Percentiles rank a stretch among this genome's conserved stretches.
phyloP scores from a whole-genome alignment of 345 rosid genomes.

The Populus ilicifolia region DNA sequence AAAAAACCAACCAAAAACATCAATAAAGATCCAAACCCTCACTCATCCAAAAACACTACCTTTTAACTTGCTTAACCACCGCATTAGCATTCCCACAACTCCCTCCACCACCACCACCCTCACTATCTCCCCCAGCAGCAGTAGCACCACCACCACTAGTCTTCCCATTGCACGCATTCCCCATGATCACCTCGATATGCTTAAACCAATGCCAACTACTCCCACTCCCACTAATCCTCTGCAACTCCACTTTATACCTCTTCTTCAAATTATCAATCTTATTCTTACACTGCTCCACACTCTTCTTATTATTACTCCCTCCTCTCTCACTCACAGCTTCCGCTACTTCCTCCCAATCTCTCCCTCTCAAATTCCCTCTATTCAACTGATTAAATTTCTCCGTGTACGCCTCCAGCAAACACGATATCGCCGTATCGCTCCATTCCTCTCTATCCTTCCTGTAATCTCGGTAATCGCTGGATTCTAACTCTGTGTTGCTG shows the following conservation, averaged over 20 bases:
- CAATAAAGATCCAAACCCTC: background rate
- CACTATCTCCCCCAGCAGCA: slow-evolving; percentile 7
- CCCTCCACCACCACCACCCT: slow-evolving; percentile 11
- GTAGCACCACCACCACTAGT: slow-evolving; percentile 4
- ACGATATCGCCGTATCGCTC: slow-evolving; percentile 80
- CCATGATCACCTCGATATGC: slow-evolving; percentile 69
- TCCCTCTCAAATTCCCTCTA: slow-evolving; percentile 76
- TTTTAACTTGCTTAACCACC: slow-evolving; percentile 16
- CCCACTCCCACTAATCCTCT: slow-evolving; percentile 56
- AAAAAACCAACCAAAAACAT: background rate
- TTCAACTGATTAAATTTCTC: slow-evolving; percentile 78
- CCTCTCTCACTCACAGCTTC: slow-evolving; percentile 67
- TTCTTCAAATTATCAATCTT: slow-evolving; percentile 90
- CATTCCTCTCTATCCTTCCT: slow-evolving; percentile 93
- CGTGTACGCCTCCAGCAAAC: slow-evolving; percentile 72
- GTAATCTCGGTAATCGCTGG: slow-evolving; percentile 33
- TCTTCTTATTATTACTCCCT: slow-evolving; percentile 51
- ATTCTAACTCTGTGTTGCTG: background rate
- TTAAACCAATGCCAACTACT: slow-evolving; percentile 96
- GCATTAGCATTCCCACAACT: slow-evolving; percentile 4
- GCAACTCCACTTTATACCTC: slow-evolving; percentile 79
- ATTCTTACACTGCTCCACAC: slow-evolving; percentile 75
- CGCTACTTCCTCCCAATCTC: slow-evolving; percentile 98
- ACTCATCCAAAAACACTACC: slow-evolving; percentile 9
- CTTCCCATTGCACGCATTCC: slow-evolving; percentile 1